phyloP scores from a whole-genome alignment of 129 eudicot species.

The Arctium minus region DNA sequence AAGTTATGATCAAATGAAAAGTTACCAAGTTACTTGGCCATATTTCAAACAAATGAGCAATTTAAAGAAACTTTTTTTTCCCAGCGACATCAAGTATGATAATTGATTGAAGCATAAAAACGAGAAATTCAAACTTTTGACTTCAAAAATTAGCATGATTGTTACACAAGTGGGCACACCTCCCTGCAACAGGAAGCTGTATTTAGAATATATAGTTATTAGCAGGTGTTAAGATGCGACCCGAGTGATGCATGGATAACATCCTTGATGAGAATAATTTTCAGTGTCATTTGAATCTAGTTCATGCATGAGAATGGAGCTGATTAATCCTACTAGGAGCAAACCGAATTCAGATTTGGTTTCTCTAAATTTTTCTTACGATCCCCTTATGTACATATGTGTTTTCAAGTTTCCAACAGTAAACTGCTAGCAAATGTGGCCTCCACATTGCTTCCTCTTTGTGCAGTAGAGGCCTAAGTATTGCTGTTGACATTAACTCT shows the following conservation, averaged over 20 bases:
- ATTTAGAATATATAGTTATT: background rate
- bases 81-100: slow-evolving; percentile 7
- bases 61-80: background rate
- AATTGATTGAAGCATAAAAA: background rate
- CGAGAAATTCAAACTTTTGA: background rate
- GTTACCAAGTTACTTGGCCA: background rate
- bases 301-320: background rate
- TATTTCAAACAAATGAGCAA: background rate
- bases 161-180: background rate
- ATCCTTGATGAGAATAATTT: background rate
- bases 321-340: background rate
- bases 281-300: background rate
- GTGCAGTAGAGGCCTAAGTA: no score
- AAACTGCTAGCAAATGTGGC: no score
- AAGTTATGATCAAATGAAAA: slow-evolving; percentile 26
- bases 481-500: no score
- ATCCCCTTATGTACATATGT: background rate
- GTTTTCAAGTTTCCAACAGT: background rate
- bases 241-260: background rate
- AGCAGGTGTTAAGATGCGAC: background rate
- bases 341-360: background rate
- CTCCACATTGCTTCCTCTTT: no score
- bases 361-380: background rate
- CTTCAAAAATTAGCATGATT: background rate
- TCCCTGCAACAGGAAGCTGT: background rate